Conservation (phyloP, 208 protist genomes). For the Balamuthia mandrillaris region DNA sequence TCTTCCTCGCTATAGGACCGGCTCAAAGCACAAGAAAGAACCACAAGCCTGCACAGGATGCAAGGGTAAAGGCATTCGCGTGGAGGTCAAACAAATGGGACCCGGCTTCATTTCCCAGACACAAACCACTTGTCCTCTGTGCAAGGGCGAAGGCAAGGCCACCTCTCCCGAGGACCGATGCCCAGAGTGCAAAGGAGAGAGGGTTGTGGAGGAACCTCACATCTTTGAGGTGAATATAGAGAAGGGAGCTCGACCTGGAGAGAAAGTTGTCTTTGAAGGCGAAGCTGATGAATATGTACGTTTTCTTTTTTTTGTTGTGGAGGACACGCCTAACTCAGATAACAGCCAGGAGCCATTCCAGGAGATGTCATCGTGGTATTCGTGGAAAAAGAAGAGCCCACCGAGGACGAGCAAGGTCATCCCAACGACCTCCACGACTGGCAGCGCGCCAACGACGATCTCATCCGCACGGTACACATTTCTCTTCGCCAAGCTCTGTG, state of each 20-base stretch:
- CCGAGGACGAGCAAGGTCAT: conserved; percentile 58
- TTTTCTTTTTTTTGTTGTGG: not conserved
- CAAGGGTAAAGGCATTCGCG: conserved; percentile 84
- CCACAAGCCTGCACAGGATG: conserved; percentile 83
- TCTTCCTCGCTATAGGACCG: not conserved
- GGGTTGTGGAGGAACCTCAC: conserved; percentile 70
- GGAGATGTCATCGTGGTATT: conserved; percentile 97
- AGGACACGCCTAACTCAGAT: not conserved
- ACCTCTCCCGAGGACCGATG: conserved; percentile 84
- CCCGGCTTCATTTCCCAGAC: conserved; percentile 75
- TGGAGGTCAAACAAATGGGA: conserved; percentile 87
- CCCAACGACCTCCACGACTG: conserved; percentile 85
- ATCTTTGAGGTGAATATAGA: conserved; percentile 94
- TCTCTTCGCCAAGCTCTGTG: conserved; percentile 57
- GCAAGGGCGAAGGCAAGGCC: conserved; percentile 36
- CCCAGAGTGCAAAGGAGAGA: conserved; percentile 86
- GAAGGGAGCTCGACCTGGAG: conserved; percentile 78
- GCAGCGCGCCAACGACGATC: conserved; percentile 71
- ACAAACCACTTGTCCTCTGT: not conserved
- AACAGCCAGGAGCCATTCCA: conserved; percentile 76
- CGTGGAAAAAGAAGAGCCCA: conserved; percentile 76
- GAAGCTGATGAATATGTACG: conserved; percentile 87
- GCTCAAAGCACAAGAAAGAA: not conserved
- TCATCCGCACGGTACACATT: conserved; percentile 75
- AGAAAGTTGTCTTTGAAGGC: conserved; percentile 90